phyloP scores from a whole-genome alignment of 2,329 filamentous ascomycete species.

The Sporothrix dimorphospora region DNA sequence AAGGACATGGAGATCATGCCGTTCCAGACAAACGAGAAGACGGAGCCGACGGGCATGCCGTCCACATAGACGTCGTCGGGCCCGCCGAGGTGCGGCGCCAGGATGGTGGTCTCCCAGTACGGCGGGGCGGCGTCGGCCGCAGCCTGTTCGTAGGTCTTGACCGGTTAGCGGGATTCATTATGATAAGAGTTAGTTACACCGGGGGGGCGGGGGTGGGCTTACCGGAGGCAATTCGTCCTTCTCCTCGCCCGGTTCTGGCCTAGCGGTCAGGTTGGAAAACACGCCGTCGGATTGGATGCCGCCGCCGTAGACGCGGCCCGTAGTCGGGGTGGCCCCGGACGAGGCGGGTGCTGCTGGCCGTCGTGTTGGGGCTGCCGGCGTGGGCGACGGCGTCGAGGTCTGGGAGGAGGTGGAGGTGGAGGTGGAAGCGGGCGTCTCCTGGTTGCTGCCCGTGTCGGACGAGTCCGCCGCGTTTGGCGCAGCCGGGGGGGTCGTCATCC shows the following conservation, averaged over 20 bases:
- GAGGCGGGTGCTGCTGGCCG: conserved; percentile 3
- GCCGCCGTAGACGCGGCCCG: conserved; percentile 64
- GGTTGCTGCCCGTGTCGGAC: not conserved
- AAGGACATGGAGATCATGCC: conserved; percentile 97
- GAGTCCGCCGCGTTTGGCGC: not conserved
- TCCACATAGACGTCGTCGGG: conserved; percentile 96
- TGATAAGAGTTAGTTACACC: not conserved
- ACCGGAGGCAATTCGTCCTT: conserved; percentile 92
- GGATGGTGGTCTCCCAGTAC: conserved; percentile 98
- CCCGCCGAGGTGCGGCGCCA: conserved; percentile 87
- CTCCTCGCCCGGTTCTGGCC: conserved; percentile 78
- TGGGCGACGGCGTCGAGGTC: not conserved
- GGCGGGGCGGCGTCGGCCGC: conserved; percentile 94
- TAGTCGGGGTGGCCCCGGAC: conserved; percentile 39
- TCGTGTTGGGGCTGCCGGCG: not conserved
- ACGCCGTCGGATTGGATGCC: conserved; percentile 89
- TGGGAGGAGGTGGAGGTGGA: not conserved
- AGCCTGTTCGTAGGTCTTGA: conserved; percentile 93
- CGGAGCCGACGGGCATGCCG: conserved; percentile 85
- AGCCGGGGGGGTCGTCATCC: conserved; percentile 34
- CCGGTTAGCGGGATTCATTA: not conserved
- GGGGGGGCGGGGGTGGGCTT: conserved; percentile 47
- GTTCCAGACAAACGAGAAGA: conserved; percentile 90
- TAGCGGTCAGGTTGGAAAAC: conserved; percentile 91
- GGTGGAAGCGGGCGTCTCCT: not conserved